Percentiles rank a stretch among this genome's conserved stretches.
Conservation (phyloP, 2,329 filamentous ascomycete genomes). For the Alternaria dauci region DNA sequence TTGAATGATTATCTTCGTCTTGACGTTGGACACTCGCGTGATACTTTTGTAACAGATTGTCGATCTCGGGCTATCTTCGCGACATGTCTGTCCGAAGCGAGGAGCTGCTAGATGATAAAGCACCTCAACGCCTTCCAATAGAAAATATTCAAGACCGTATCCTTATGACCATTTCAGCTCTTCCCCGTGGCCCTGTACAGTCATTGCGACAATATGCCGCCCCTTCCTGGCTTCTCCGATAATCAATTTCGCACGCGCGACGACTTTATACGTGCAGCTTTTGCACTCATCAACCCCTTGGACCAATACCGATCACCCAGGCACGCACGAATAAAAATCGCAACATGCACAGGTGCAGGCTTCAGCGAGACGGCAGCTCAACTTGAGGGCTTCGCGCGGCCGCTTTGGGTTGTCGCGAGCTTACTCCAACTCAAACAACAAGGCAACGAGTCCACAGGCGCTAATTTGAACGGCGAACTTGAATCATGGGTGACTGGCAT, state of each 20-base stretch:
- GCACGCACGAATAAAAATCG: slow-evolving; percentile 42
- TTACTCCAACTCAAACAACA: slow-evolving; percentile 30
- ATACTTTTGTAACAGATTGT: neutral
- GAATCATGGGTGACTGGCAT: slow-evolving; percentile 35
- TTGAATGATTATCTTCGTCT: neutral
- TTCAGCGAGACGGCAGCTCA: slow-evolving; percentile 48
- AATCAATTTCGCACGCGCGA: slow-evolving; percentile 34
- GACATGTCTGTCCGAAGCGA: neutral
- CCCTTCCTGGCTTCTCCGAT: slow-evolving; percentile 39
- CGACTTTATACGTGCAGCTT: slow-evolving; percentile 37
- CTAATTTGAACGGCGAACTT: slow-evolving; percentile 34
- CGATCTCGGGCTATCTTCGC: neutral
- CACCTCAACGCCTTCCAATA: neutral
- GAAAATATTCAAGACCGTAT: rapidly evolving
- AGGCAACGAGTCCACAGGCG: slow-evolving; percentile 28
- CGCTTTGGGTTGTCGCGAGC: slow-evolving; percentile 43
- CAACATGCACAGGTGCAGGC: slow-evolving; percentile 45
- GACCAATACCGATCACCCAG: slow-evolving; percentile 40
- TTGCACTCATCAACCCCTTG: slow-evolving; percentile 34
- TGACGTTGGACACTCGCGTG: neutral
- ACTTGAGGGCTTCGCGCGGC: slow-evolving; percentile 46
- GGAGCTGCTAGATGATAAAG: neutral
- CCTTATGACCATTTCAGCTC: neutral
- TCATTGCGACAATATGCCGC: slow-evolving; percentile 30
- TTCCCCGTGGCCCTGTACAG: neutral